Percentiles rank a stretch among this genome's conserved stretches.
These are phyloP conservation scores for Thielaviopsis musarum DNA, from an alignment of 2,329 filamentous ascomycete genomes.

Conservation along the genomic window DNA sequence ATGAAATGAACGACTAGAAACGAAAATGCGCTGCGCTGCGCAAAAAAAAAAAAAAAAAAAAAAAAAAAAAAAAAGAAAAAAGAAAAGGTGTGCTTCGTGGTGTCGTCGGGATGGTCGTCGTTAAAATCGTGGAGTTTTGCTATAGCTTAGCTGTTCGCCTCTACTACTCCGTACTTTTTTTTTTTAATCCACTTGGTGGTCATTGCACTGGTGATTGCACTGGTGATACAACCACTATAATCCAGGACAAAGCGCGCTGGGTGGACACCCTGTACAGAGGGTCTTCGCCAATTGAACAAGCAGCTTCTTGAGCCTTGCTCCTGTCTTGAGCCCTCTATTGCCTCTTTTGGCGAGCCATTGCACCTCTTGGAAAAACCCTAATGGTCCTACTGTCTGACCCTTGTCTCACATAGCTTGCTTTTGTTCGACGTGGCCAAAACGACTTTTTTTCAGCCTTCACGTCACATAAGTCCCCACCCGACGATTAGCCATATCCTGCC, in stretches of 20 bases:
- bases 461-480: no score
- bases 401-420: neutral
- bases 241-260: neutral
- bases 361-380: neutral
- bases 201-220: no score
- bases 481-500: neutral
- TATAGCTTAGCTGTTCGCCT: no score
- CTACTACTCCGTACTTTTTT: no score
- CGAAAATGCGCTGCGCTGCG: neutral
- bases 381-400: neutral
- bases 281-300: neutral
- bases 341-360: neutral
- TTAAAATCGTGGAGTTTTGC: no score
- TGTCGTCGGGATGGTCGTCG: neutral
- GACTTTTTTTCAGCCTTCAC: neutral
- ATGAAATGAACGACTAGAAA: neutral
- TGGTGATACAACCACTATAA: no score
- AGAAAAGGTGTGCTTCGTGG: neutral
- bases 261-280: constrained; percentile 3
- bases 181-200: no score
- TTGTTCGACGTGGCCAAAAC: constrained; percentile 12
- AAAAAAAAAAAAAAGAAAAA: no score
- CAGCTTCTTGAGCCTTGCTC: neutral
- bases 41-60: no score
- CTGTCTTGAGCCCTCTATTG: no score